Evolutionary conservation across 257 asterid species (phyloP).

Genomic region (Fraxinus pennsylvanica): DNA sequence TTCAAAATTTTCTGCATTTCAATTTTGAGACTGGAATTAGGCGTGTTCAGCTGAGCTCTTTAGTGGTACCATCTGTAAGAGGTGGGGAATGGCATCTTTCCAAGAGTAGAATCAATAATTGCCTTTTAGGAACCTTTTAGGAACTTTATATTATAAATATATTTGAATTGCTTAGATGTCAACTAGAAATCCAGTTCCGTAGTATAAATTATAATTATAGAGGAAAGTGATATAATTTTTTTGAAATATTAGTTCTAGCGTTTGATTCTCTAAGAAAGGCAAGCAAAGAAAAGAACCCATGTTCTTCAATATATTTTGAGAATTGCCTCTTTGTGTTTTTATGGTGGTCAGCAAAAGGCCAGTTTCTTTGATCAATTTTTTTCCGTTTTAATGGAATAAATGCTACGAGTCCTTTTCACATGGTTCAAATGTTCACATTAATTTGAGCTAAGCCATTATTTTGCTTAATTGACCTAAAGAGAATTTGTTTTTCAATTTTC

Average conservation of each 20-base stretch:
- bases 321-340: slow-evolving; percentile 8
- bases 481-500: not conserved
- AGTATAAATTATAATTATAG: not conserved
- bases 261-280: slow-evolving; percentile 14
- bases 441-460: not conserved
- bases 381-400: not conserved
- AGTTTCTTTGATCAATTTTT: not conserved
- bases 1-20: not conserved
- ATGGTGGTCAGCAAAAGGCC: not conserved
- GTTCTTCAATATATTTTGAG: slow-evolving; percentile 1
- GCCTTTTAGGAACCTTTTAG: not conserved
- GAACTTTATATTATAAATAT: not conserved
- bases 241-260: slow-evolving; percentile 1
- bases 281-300: not conserved
- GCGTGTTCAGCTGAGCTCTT: not conserved
- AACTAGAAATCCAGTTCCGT: slow-evolving; percentile 7
- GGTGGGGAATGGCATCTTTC: not conserved
- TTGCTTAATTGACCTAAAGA: not conserved
- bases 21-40: not conserved
- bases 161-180: not conserved
- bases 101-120: not conserved
- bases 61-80: not conserved
- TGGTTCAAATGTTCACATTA: not conserved
- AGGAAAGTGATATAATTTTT: slow-evolving; percentile 4
- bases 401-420: not conserved